phyloP scores from a whole-genome alignment of 148 eudicot species.

The Rhododendron williamsianum region DNA sequence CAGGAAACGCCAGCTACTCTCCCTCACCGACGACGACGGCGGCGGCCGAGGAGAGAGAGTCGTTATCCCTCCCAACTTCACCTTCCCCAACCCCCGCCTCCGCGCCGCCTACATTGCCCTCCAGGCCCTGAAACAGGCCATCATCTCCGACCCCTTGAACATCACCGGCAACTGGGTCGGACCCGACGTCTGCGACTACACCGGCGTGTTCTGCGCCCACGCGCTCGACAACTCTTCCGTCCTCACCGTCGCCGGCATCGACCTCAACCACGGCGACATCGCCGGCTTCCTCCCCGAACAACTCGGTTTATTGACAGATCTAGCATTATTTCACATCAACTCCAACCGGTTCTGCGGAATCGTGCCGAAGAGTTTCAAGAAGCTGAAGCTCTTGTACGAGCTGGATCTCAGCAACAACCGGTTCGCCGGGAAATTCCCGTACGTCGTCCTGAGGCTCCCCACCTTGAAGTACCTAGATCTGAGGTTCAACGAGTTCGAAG shows the following conservation, averaged over 20 bases:
- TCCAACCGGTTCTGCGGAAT: slow-evolving; percentile 82
- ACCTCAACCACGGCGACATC: slow-evolving; percentile 77
- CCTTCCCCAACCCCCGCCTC: slow-evolving; percentile 45
- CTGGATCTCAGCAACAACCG: slow-evolving; percentile 85
- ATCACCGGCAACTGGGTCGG: slow-evolving; percentile 69
- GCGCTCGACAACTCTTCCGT: slow-evolving; percentile 34
- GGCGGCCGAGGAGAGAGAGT: slow-evolving; percentile 69
- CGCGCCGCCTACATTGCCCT: slow-evolving; percentile 82
- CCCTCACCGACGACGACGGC: slow-evolving; percentile 50
- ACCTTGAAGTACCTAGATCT: slow-evolving; percentile 58
- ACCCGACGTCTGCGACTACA: slow-evolving; percentile 60
- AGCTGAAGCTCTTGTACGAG: slow-evolving; percentile 48
- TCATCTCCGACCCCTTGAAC: slow-evolving; percentile 71
- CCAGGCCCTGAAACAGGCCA: slow-evolving; percentile 79
- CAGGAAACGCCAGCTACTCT: slow-evolving; percentile 50
- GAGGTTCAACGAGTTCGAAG: slow-evolving; percentile 85
- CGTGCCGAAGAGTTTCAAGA: slow-evolving; percentile 48
- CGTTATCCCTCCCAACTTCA: slow-evolving; percentile 35
- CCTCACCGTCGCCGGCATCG: slow-evolving; percentile 67
- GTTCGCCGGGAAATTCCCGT: slow-evolving; percentile 73
- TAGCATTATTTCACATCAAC: slow-evolving; percentile 71
- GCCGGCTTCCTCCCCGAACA: slow-evolving; percentile 86
- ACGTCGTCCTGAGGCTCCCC: slow-evolving; percentile 54
- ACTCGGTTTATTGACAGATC: slow-evolving; percentile 62
- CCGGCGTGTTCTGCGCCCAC: slow-evolving; percentile 70